Percentiles rank a stretch among this genome's conserved stretches.
Evolutionary conservation across 257 asterid genomes (phyloP).

Genomic region (Rhazya stricta): DNA sequence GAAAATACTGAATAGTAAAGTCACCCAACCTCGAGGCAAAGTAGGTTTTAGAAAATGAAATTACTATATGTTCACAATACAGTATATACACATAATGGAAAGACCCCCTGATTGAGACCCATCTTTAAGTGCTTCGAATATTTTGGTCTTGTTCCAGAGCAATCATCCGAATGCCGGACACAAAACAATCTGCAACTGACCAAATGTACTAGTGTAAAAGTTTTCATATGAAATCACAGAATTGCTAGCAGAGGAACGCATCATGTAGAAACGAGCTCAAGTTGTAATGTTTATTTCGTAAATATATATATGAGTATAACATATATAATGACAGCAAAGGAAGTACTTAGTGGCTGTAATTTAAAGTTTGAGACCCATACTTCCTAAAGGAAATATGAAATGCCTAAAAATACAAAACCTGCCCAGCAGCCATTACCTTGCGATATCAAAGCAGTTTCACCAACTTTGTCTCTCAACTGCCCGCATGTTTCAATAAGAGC

Average conservation of each 20-base stretch:
- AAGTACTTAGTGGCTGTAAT: not conserved
- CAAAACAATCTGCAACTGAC: not conserved
- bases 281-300: not conserved
- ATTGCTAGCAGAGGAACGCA: not conserved
- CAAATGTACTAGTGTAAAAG: not conserved
- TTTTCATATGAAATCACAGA: not conserved
- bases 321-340: too few species aligned
- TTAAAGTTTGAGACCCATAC: not conserved
- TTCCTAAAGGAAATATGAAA: not conserved
- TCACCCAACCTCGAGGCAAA: not conserved
- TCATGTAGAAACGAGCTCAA: not conserved
- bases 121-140: not conserved
- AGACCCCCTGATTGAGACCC: too few species aligned
- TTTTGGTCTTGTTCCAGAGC: not conserved
- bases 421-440: constrained; percentile 40
- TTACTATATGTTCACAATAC: too few species aligned
- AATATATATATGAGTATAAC: not conserved
- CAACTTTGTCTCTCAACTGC: constrained; percentile 68
- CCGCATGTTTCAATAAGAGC: constrained; percentile 64
- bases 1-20: not conserved
- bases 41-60: not conserved
- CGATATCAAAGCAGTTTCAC: constrained; percentile 71
- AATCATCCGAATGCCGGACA: not conserved
- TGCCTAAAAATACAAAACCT: not conserved
- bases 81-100: too few species aligned